Evolutionary conservation across 1,284 basidiomycete genomes (phyloP), one percentile per base, ranked within the genome.

Genomic region (Sanguinoderma infundibulare): DNA sequence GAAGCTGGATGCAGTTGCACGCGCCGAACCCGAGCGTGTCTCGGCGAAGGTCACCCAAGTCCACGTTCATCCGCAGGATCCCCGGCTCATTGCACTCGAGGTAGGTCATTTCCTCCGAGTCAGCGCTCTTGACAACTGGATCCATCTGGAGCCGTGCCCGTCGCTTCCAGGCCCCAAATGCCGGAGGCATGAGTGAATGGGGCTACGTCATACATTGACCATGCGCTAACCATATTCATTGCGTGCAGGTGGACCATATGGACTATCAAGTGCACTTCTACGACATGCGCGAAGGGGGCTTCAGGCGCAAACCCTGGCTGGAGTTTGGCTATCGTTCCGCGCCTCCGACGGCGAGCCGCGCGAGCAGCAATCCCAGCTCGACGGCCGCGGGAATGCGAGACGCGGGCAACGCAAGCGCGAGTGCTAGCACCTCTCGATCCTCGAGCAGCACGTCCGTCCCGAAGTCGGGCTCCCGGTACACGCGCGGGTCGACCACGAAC

Each of bases 191-290:
- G 22, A 40, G 35, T 26, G 12, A n/a, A 15, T 20, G 32, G 47
- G 30, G 47, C 28, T 26, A 34, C n/a, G 30, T 36, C 34, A 36
- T 30, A 51, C 30, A 28, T 5, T 26, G 42, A 26, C 34, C 49
- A 36, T 51, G 39, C n/a, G 58, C 50, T 59, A 47, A 66, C 54
- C 30, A 49, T 35, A 56, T 51, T 24, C 40, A 53, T 55, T 51
- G 34, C 17, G 67, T 56, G 60, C 67, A 84, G 83, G 76, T 84
- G 57, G 75, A 79, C 61, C 79, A 84, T 66, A 73, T 82, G 59
- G 79, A 82, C 63, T 69, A 72, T 47, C 83, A 85, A 69, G 74
- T 85, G 14, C 75, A 79, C 53, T 62, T 84, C 38, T 84, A 76
- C 63, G 84, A 86, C 69, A 68, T 72, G 40, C 74, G 81, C 49